Conservation (phyloP, 176 grass and related monocot species). For the Cenchrus americanus region DNA sequence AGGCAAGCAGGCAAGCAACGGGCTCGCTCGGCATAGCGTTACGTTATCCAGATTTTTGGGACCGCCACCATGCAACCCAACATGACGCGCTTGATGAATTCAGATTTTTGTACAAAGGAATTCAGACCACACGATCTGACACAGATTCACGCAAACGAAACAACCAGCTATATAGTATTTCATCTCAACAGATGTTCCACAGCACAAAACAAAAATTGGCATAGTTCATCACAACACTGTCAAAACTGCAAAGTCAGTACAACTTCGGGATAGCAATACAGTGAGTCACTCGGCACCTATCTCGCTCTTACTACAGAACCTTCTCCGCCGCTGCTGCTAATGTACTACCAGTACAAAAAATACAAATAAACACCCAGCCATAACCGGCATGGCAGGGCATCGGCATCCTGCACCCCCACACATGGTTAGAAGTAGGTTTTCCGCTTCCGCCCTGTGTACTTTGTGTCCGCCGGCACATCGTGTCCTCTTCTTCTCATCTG, state of each 20-base stretch:
- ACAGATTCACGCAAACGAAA: not conserved
- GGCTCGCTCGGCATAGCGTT: not conserved
- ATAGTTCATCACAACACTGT: not conserved
- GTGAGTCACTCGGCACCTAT: not conserved
- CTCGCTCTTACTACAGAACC: not conserved
- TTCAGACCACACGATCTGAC: not conserved
- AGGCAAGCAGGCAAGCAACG: not conserved
- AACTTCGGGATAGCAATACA: not conserved
- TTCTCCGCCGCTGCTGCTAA: not conserved
- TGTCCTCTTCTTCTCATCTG: slow-evolving; percentile 81
- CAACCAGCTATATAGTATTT: not conserved
- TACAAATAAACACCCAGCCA: not conserved
- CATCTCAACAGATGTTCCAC: slow-evolving; percentile 22
- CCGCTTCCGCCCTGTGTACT: slow-evolving; percentile 85
- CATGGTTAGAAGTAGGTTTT: slow-evolving; percentile 49
- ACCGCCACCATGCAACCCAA: not conserved
- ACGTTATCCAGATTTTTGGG: slow-evolving; percentile 24
- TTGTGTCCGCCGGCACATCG: slow-evolving; percentile 64
- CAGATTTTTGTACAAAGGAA: too few relatives aligned
- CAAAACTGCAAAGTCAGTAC: slow-evolving; percentile 25
- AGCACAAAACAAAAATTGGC: not conserved
- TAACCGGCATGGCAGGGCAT: not conserved
- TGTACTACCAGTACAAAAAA: not conserved
- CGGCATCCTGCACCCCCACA: not conserved
- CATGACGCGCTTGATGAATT: not conserved